Evolutionary conservation across 805 yeast genomes (phyloP).

Genomic region (Schizosaccharomyces japonicus): DNA sequence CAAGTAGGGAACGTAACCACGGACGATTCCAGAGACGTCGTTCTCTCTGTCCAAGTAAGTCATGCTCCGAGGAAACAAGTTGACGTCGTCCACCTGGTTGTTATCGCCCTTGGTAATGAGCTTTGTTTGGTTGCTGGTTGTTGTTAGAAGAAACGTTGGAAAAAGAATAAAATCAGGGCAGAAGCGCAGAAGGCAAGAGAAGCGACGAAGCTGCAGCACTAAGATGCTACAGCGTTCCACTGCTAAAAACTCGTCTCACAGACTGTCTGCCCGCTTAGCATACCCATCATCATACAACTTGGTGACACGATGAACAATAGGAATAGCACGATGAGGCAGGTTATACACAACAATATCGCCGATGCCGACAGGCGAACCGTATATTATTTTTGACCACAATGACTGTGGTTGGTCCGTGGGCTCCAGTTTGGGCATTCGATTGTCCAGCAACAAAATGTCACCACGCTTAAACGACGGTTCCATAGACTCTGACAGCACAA

Average conservation of each 20-base stretch:
- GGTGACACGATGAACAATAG: constrained; percentile 89
- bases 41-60: constrained; percentile 47
- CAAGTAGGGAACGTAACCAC: constrained; percentile 66
- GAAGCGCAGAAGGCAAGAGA: too few relatives aligned
- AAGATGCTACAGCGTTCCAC: background rate
- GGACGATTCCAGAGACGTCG: constrained; percentile 79
- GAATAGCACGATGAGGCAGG: constrained; percentile 51
- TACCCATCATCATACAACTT: constrained; percentile 43
- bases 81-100: constrained; percentile 74
- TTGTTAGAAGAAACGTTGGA: background rate
- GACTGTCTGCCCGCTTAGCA: constrained; percentile 12
- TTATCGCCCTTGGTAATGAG: constrained; percentile 90
- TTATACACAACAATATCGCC: constrained; percentile 93
- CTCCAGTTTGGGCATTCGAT: constrained; percentile 23
- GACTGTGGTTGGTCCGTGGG: background rate
- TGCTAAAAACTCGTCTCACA: background rate
- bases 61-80: constrained; percentile 56
- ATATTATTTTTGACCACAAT: background rate
- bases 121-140: constrained; percentile 26
- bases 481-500: constrained; percentile 94
- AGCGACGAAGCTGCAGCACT: too few relatives aligned
- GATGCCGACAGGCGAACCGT: constrained; percentile 32
- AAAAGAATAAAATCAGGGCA: background rate
- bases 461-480: constrained; percentile 99
- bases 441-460: constrained; percentile 78